Evolutionary conservation across 2,329 filamentous ascomycete species (phyloP).

Genomic region (Nigrospora sphaerica): DNA sequence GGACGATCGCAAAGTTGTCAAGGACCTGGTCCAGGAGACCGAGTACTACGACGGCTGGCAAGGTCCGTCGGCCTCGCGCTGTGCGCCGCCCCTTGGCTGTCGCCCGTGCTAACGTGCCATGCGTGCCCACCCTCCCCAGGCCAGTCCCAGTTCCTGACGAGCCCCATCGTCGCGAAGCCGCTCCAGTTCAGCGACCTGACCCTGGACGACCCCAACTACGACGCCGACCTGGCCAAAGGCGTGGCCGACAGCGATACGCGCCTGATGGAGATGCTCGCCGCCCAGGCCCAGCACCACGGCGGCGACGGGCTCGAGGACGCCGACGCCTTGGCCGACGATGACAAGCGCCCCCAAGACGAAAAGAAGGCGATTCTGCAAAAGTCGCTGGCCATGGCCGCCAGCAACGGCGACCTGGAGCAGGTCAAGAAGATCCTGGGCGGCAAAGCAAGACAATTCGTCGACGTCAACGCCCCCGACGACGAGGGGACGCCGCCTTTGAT

Average conservation of each 20-base stretch:
- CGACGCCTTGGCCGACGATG: conserved; percentile 68
- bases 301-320: conserved; percentile 69
- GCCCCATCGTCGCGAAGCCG: conserved; percentile 76
- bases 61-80: conserved; percentile 42
- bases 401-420: conserved; percentile 84
- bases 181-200: conserved; percentile 76
- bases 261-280: conserved; percentile 91
- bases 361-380: conserved; percentile 81
- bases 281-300: conserved; percentile 80
- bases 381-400: conserved; percentile 87
- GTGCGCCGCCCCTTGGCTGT: too few relatives aligned
- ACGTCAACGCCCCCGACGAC: conserved; percentile 83
- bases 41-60: conserved; percentile 99
- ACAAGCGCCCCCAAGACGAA: conserved; percentile 64
- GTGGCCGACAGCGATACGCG: conserved; percentile 73
- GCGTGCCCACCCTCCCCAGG: conserved; percentile 42
- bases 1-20: conserved; percentile 71
- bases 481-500: conserved; percentile 95
- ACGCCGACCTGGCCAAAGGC: conserved; percentile 54
- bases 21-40: conserved; percentile 68
- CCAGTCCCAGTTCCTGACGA: conserved; percentile 90
- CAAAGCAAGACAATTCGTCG: conserved; percentile 65
- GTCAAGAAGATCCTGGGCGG: conserved; percentile 71
- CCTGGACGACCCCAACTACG: conserved; percentile 70
- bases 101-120: too few relatives aligned